Percentiles rank a stretch among this genome's conserved stretches.
phyloP scores from a whole-genome alignment of 352 stramenopile species.

The Aphanomyces stellatus region DNA sequence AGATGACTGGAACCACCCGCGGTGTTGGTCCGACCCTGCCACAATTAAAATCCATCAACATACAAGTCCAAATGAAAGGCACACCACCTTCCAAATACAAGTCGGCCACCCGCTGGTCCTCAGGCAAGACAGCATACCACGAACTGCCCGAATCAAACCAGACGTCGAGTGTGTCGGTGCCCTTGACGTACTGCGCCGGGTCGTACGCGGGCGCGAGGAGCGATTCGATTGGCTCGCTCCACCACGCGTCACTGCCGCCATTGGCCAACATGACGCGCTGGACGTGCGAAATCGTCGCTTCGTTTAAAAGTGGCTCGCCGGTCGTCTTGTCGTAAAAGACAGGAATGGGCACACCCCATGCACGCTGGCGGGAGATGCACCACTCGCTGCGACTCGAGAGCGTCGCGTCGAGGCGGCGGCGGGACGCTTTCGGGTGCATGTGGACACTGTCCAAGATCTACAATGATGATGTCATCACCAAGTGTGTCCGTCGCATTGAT shows the following conservation, averaged over 20 bases:
- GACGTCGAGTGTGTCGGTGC: slow-evolving; percentile 98
- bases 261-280: slow-evolving; percentile 41
- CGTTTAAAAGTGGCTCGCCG: slow-evolving; percentile 86
- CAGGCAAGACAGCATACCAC: slow-evolving; percentile 60
- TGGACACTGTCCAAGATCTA: slow-evolving; percentile 55
- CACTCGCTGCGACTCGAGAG: slow-evolving; percentile 90
- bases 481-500: not conserved
- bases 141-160: slow-evolving; percentile 97
- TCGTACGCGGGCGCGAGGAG: slow-evolving; percentile 57
- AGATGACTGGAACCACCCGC: slow-evolving; percentile 98
- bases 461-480: not conserved
- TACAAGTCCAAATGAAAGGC: not conserved
- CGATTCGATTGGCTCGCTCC: slow-evolving; percentile 76
- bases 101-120: slow-evolving; percentile 79
- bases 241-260: slow-evolving; percentile 96
- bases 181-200: slow-evolving; percentile 89
- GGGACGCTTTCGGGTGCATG: slow-evolving; percentile 86
- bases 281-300: slow-evolving; percentile 85
- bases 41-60: not conserved
- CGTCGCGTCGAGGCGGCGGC: slow-evolving; percentile 79
- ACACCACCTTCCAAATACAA: slow-evolving; percentile 91
- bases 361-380: slow-evolving; percentile 96
- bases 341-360: slow-evolving; percentile 97
- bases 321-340: slow-evolving; percentile 94
- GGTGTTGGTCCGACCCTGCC: slow-evolving; percentile 90